Evolutionary conservation across 768 basidiomycete genomes (phyloP), one percentile per base, ranked within the genome.

Genomic region (Trametes cingulata): DNA sequence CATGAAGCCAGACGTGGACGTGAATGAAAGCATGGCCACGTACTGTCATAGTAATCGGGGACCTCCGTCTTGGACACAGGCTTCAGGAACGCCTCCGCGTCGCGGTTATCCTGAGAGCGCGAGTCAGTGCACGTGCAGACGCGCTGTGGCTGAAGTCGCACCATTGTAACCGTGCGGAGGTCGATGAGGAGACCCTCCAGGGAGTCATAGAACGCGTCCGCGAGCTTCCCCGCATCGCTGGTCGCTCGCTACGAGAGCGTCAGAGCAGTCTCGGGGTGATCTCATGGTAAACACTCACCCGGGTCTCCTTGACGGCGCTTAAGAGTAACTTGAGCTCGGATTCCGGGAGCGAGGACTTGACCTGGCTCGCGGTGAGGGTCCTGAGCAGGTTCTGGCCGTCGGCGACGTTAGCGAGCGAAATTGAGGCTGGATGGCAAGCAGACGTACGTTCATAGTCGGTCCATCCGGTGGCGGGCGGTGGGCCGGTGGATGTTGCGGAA

Each of bases 1-100:
- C 3, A 29, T 41, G 14, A 36, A 8, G 12, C 14, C 2, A 6
- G 27, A 12, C 20, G 14, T 29, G n/a, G 22, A 37, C 27, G 19
- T 10, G 17, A 14, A 9, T 15, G 27, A 51, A 27, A 0, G 8
- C 8, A 9, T 33, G 29, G 39, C 37, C 37, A 55, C 88, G 60
- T 63, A 93, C 96, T 84, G 46, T 94, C 90, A 75, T 93, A 88
- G 70, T 99, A 99, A 75, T 98, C 95, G 41, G 93, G 92, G 13
- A 88, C 90, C 67, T 98, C 95, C 40, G 87, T 76, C 77, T 84
- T 95, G 7, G 90, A 85, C 2, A 99, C 96, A 3, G 95, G 95
- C 71, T 91, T 94, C 52, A 96, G 82, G 73, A 99, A 99, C 9
- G 95, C 88, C 67, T 92, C 90, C 9, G 95, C 89, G 74, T 95